Base-by-base conservation (phyloP, 176 grass and related monocot genomes). In the Saccharum spontaneum region DNA sequence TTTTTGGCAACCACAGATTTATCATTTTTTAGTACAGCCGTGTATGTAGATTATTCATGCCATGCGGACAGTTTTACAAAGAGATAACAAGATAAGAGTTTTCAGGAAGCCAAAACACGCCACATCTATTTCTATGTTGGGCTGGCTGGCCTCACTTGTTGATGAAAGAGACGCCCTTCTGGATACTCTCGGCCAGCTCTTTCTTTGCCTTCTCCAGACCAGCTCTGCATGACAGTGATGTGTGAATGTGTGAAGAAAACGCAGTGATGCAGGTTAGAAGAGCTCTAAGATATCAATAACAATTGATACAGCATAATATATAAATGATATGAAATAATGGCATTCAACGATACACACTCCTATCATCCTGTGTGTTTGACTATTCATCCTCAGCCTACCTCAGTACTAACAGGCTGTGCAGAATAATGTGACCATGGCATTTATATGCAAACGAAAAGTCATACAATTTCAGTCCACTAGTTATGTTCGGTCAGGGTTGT, bases 181-280 rank as follows among this genome's bases (percentile, higher is more conserved):
- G 82, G 78, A 97, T 97, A 43, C 94, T 94, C 33, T 87, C 81
- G 2, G 57, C 71, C 45, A 97, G 83, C 79, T 97, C 94, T 68
- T 91, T 83, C 86, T 97, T 97, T 45, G 94, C 94, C 88, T 94
- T 94, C 69, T 87, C 88, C 82, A 97, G 87, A 44, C 92, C 88
- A 86, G 78, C 57, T 72, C 92, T 97, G 88, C 85, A 52, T 73
- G 55, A 61, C 7, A 74, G 75, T 79, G 26, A 84, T 76, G 31
- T 44, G 52, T 65, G 41, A 43, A 71, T 76, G 30, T 43, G 52
- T 37, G 34, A 43, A 72, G 64, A 17, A n/a, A 33, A 34, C 31
- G 38, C 23, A 61, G 68, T 39, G 7, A 24, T 72, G 40, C 71
- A 54, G 54, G 18, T 80, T 54, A 72, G 55, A 5, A 37, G 45